Conservation (phyloP, 805 yeast species). For the Torulaspora gathmanii region DNA sequence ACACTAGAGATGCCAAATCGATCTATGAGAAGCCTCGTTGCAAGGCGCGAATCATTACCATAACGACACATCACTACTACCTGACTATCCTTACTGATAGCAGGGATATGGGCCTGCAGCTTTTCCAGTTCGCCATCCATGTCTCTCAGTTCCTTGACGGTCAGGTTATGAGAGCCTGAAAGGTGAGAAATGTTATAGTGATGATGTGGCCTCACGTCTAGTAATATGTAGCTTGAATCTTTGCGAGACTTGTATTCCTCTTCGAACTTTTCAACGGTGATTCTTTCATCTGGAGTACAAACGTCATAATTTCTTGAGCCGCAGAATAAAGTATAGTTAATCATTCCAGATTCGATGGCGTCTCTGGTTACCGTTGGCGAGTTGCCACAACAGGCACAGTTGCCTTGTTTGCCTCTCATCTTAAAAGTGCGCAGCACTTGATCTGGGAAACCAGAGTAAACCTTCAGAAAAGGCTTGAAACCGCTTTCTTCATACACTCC, state of each 20-base stretch:
- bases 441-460: constrained; percentile 62
- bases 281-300: constrained; percentile 43
- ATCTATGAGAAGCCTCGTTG: constrained; percentile 53
- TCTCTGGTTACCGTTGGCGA: constrained; percentile 47
- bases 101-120: constrained; percentile 27
- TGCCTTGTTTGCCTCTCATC: constrained; percentile 62
- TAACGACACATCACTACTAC: constrained; percentile 71
- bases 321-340: constrained; percentile 72
- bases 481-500: constrained; percentile 47
- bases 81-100: constrained; percentile 23
- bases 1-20: constrained; percentile 47
- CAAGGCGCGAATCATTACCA: constrained; percentile 88
- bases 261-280: constrained; percentile 39
- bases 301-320: constrained; percentile 52
- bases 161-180: constrained; percentile 56
- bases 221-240: constrained; percentile 32
- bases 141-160: constrained; percentile 46
- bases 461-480: constrained; percentile 64
- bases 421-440: constrained; percentile 68
- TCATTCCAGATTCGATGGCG: constrained; percentile 42
- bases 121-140: constrained; percentile 30
- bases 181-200: constrained; percentile 68
- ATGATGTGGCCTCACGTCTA: constrained; percentile 79
- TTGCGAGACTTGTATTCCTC: constrained; percentile 29
- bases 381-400: constrained; percentile 63